Percentiles rank a stretch among this genome's conserved stretches.
Conservation (phyloP, 495 filamentous ascomycete species). For the Trichocladium uniseriatum region DNA sequence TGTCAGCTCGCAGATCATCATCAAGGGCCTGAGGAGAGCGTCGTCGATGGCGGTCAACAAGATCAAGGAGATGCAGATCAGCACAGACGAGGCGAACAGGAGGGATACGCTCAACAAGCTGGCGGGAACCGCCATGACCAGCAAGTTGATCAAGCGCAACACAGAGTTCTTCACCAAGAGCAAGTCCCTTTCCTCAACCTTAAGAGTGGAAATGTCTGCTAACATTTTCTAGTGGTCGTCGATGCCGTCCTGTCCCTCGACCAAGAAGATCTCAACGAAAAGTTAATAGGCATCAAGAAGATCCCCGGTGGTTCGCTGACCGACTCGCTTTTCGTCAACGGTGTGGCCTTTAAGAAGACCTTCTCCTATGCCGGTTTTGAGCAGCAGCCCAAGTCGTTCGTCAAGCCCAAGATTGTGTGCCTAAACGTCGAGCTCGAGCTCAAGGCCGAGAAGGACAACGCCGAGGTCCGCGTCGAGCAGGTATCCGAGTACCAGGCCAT, state of each 20-base stretch:
- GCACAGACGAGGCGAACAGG: slow-evolving; percentile 75
- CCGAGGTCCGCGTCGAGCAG: slow-evolving; percentile 94
- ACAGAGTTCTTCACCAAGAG: slow-evolving; percentile 96
- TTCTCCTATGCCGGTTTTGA: slow-evolving; percentile 99
- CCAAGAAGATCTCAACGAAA: slow-evolving; percentile 95
- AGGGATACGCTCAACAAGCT: slow-evolving; percentile 83
- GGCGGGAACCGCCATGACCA: slow-evolving; percentile 97
- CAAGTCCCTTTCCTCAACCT: slow-evolving; percentile 26
- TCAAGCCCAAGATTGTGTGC: slow-evolving; percentile 87
- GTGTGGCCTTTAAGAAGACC: slow-evolving; percentile 99
- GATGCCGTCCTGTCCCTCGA: slow-evolving; percentile 95
- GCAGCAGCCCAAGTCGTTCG: slow-evolving; percentile 94
- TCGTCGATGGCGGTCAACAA: slow-evolving; percentile 93
- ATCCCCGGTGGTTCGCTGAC: slow-evolving; percentile 93
- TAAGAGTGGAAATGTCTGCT: background rate
- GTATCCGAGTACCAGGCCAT: slow-evolving; percentile 99
- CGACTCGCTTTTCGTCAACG: slow-evolving; percentile 94
- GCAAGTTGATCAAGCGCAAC: slow-evolving; percentile 97
- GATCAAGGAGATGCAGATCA: slow-evolving; percentile 92
- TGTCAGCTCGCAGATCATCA: slow-evolving; percentile 92
- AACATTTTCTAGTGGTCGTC: slow-evolving; percentile 67
- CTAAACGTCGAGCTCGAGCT: slow-evolving; percentile 95
- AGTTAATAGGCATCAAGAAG: slow-evolving; percentile 96
- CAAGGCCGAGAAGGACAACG: slow-evolving; percentile 98
- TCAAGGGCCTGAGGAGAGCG: slow-evolving; percentile 88